phyloP scores from a whole-genome alignment of 306 rosid species.

The Vigna radiata region DNA sequence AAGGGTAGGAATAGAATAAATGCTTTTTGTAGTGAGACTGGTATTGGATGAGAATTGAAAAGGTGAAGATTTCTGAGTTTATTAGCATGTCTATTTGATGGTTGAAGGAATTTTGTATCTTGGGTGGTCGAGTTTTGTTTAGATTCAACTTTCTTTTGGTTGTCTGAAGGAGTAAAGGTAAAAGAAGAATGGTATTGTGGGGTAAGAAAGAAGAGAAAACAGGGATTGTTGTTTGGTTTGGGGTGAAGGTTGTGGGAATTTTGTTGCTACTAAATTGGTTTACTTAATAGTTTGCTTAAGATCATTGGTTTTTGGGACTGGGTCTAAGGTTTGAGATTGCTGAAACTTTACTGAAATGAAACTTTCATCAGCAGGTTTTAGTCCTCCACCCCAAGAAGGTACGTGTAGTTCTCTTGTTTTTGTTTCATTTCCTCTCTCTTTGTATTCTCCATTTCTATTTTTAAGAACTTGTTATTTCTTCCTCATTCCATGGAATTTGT shows the following conservation, averaged over 20 bases:
- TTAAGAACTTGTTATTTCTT: slow-evolving; percentile 34
- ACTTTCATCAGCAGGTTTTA: slow-evolving; percentile 81
- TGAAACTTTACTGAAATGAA: slow-evolving; percentile 66
- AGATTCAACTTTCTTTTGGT: slow-evolving; percentile 49
- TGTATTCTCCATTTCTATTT: slow-evolving; percentile 35
- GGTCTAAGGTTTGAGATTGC: slow-evolving; percentile 44
- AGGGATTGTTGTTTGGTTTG: slow-evolving; percentile 49
- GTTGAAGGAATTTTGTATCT: slow-evolving; percentile 23
- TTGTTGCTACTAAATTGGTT: slow-evolving; percentile 53
- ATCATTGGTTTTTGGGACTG: slow-evolving; percentile 45
- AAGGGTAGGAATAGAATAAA: slow-evolving; percentile 62
- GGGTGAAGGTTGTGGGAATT: slow-evolving; percentile 41
- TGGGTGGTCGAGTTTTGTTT: slow-evolving; percentile 38
- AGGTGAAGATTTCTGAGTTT: slow-evolving; percentile 47
- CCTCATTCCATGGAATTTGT: background rate
- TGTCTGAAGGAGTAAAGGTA: slow-evolving; percentile 38
- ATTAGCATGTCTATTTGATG: slow-evolving; percentile 42
- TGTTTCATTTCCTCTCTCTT: slow-evolving; percentile 9
- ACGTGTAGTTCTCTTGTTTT: slow-evolving; percentile 38
- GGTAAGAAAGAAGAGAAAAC: slow-evolving; percentile 44
- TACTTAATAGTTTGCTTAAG: slow-evolving; percentile 43
- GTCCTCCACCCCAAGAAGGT: slow-evolving; percentile 94
- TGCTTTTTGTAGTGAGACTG: slow-evolving; percentile 63
- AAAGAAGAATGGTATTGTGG: slow-evolving; percentile 52
- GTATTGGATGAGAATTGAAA: slow-evolving; percentile 71